Conservation (phyloP, 2,329 filamentous ascomycete species). For the Daldinia sp. region DNA sequence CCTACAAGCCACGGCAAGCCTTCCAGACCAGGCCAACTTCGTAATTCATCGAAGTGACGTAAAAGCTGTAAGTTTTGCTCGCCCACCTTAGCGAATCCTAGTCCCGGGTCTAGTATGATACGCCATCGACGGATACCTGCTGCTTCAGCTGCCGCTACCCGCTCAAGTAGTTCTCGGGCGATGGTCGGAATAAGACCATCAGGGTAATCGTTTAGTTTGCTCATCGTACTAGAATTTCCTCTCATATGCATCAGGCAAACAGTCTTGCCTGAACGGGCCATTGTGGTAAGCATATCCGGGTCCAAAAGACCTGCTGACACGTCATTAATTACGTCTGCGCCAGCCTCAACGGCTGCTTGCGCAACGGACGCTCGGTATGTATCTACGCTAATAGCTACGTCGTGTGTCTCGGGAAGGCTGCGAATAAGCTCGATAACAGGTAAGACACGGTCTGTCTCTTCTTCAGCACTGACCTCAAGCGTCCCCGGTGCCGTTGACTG, state of each 20-base stretch:
- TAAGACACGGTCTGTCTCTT: constrained; percentile 80
- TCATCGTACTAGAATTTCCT: constrained; percentile 86
- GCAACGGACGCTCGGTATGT: constrained; percentile 91
- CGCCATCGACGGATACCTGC: constrained; percentile 92
- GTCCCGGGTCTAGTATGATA: constrained; percentile 90
- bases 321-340: constrained; percentile 95
- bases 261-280: constrained; percentile 79
- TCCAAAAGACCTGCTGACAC: constrained; percentile 86
- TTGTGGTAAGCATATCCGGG: constrained; percentile 79
- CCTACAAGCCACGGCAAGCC: constrained; percentile 90
- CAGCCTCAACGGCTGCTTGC: constrained; percentile 75
- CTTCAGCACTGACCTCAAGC: constrained; percentile 70
- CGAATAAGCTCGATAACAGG: constrained; percentile 81
- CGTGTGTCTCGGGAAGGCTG: constrained; percentile 65
- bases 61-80: constrained; percentile 85
- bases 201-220: constrained; percentile 71
- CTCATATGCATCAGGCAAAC: constrained; percentile 94
- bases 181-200: constrained; percentile 72
- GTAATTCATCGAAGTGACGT: constrained; percentile 69
- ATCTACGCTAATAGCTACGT: constrained; percentile 85
- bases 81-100: constrained; percentile 89
- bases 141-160: constrained; percentile 76
- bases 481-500: constrained; percentile 88
- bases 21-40: constrained; percentile 68
- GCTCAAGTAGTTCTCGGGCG: constrained; percentile 70